A percentile compares a stretch with the other conserved stretches of the same genome.
These are phyloP conservation scores for Suillus cothurnatus DNA, from an alignment of 768 basidiomycete genomes.

Conservation along the genomic window DNA sequence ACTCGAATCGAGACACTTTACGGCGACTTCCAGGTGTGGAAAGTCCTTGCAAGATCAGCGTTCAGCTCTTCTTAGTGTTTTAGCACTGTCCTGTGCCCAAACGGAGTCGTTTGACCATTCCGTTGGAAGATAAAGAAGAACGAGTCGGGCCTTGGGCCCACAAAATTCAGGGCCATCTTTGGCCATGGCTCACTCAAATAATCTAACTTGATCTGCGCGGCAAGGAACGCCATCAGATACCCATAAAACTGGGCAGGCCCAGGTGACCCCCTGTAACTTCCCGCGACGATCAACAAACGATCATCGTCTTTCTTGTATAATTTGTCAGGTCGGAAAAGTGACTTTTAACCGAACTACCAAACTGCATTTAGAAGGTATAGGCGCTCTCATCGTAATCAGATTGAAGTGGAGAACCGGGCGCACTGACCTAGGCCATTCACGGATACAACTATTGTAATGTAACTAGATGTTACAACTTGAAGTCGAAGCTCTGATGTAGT, in stretches of 20 bases:
- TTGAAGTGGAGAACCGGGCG: background rate
- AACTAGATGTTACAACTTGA: background rate
- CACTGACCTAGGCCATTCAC: background rate
- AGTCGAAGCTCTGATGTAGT: background rate
- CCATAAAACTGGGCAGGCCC: background rate
- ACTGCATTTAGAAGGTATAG: background rate
- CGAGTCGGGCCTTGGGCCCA: background rate
- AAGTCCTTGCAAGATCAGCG: background rate
- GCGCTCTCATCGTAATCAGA: background rate
- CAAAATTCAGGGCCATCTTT: constrained; percentile 4
- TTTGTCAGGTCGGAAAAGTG: background rate
- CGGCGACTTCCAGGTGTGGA: background rate
- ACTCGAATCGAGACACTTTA: background rate
- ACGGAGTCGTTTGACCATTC: background rate
- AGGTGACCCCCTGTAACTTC: background rate
- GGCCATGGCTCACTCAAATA: background rate
- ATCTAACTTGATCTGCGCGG: background rate
- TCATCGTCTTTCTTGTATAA: background rate
- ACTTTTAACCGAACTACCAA: constrained; percentile 1
- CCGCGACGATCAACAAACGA: constrained; percentile 2
- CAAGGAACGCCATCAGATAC: constrained; percentile 7
- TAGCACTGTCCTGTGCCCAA: background rate
- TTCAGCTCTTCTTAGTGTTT: background rate
- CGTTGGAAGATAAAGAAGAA: background rate
- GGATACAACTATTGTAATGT: background rate